Conservation (phyloP, 1,139 yeast genomes). For the Wickerhamiella pararugosa region DNA sequence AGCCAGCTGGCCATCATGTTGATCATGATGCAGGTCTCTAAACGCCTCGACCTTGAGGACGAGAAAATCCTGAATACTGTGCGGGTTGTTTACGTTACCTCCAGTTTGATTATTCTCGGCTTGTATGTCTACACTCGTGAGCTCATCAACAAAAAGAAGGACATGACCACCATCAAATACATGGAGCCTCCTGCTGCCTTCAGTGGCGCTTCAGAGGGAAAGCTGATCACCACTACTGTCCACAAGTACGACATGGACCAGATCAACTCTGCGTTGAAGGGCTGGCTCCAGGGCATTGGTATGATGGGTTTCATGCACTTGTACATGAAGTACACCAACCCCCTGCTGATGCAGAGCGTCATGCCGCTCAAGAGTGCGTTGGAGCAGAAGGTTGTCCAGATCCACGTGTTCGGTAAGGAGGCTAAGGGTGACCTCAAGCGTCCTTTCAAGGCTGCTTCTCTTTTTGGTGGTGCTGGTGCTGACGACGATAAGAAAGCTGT, state of each 20-base stretch:
- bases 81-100: constrained; percentile 53
- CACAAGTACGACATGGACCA: constrained; percentile 89
- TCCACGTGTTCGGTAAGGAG: constrained; percentile 71
- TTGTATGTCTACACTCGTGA: constrained; percentile 51
- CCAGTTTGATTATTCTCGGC: constrained; percentile 50
- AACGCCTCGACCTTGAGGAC: constrained; percentile 79
- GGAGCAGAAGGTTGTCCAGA: constrained; percentile 83
- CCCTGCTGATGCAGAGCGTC: constrained; percentile 86
- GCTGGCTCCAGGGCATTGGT: constrained; percentile 78
- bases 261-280: constrained; percentile 59
- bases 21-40: constrained; percentile 92
- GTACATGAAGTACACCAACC: constrained; percentile 96
- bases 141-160: constrained; percentile 55
- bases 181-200: constrained; percentile 76
- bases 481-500: constrained; percentile 76
- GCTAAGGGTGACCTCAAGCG: constrained; percentile 90
- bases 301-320: constrained; percentile 99
- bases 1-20: constrained; percentile 83
- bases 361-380: constrained; percentile 81
- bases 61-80: constrained; percentile 62
- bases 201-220: constrained; percentile 59
- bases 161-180: constrained; percentile 81
- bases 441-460: constrained; percentile 84
- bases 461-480: constrained; percentile 53
- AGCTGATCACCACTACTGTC: constrained; percentile 74